Percentiles rank a stretch among this genome's conserved stretches.
Evolutionary conservation across 1,284 basidiomycete genomes (phyloP).

Genomic region (Trichosporon asahii): DNA sequence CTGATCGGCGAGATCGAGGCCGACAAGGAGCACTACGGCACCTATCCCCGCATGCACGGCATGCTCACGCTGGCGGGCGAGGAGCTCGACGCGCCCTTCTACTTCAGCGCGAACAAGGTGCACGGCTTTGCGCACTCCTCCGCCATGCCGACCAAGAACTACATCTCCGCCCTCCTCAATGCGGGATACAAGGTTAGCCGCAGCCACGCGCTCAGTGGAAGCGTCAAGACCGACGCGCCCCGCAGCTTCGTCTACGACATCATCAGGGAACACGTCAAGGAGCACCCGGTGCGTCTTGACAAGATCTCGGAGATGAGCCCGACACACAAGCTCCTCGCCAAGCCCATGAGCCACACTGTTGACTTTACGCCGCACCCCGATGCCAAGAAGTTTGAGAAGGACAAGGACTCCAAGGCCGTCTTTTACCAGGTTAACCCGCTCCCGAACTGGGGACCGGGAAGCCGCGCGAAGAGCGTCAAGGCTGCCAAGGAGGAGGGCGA

Average conservation of each 20-base stretch:
- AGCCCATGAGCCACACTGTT: constrained; percentile 64
- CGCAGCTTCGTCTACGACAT: constrained; percentile 74
- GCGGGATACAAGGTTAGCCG: constrained; percentile 80
- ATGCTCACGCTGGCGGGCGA: constrained; percentile 89
- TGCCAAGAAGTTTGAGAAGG: constrained; percentile 56
- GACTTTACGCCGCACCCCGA: constrained; percentile 71
- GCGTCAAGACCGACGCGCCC: constrained; percentile 83
- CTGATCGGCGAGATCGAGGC: constrained; percentile 67
- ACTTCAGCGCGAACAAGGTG: constrained; percentile 82
- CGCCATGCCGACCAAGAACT: constrained; percentile 60
- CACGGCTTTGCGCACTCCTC: constrained; percentile 58
- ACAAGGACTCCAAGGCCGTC: constrained; percentile 62
- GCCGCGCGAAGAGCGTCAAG: constrained; percentile 28
- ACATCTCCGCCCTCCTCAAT: constrained; percentile 84
- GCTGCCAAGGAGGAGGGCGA: constrained; percentile 13
- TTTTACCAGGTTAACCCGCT: constrained; percentile 89
- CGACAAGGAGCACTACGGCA: constrained; percentile 68
- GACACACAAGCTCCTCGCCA: constrained; percentile 62
- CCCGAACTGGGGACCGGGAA: constrained; percentile 83
- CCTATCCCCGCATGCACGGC: constrained; percentile 80
- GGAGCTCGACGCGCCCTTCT: constrained; percentile 81
- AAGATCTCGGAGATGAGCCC: constrained; percentile 71
- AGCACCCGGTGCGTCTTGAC: constrained; percentile 71
- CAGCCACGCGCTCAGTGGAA: constrained; percentile 83
- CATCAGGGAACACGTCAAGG: constrained; percentile 75